Evolutionary conservation across 2,329 filamentous ascomycete species (phyloP).

Genomic region (Epichloe scottii): DNA sequence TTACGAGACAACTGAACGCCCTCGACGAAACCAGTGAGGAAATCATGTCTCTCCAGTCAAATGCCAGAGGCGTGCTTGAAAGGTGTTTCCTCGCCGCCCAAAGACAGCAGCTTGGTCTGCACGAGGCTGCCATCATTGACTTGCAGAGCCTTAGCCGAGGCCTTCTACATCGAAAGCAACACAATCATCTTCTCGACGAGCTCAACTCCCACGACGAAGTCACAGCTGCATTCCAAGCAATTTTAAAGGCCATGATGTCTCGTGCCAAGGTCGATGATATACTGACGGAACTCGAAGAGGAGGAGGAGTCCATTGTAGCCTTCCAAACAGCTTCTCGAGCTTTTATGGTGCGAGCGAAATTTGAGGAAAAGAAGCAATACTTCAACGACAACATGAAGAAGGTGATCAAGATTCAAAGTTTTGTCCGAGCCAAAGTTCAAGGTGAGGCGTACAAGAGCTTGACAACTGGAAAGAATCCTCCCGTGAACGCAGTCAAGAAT

Average conservation of each 20-base stretch:
- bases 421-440: constrained; percentile 86
- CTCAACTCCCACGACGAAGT: constrained; percentile 56
- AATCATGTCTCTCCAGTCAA: constrained; percentile 42
- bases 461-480: constrained; percentile 90
- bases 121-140: constrained; percentile 42
- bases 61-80: constrained; percentile 48
- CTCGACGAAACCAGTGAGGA: constrained; percentile 33
- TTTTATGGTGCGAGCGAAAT: constrained; percentile 59
- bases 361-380: constrained; percentile 74
- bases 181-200: constrained; percentile 52
- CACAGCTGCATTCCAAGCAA: constrained; percentile 59
- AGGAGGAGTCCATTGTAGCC: constrained; percentile 64
- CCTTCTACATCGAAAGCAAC: constrained; percentile 47
- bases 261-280: constrained; percentile 62
- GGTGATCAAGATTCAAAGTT: constrained; percentile 97
- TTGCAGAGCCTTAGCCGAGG: constrained; percentile 59
- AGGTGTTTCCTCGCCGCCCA: constrained; percentile 37
- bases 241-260: constrained; percentile 67
- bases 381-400: constrained; percentile 98
- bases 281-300: constrained; percentile 65
- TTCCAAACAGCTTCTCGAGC: constrained; percentile 66
- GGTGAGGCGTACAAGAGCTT: constrained; percentile 97
- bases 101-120: constrained; percentile 41
- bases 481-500: constrained; percentile 92
- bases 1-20: constrained; percentile 34